Percentiles rank a stretch among this genome's conserved stretches.
Evolutionary conservation across 2,329 filamentous ascomycete genomes (phyloP).

Genomic region (Lachnellula cervina): DNA sequence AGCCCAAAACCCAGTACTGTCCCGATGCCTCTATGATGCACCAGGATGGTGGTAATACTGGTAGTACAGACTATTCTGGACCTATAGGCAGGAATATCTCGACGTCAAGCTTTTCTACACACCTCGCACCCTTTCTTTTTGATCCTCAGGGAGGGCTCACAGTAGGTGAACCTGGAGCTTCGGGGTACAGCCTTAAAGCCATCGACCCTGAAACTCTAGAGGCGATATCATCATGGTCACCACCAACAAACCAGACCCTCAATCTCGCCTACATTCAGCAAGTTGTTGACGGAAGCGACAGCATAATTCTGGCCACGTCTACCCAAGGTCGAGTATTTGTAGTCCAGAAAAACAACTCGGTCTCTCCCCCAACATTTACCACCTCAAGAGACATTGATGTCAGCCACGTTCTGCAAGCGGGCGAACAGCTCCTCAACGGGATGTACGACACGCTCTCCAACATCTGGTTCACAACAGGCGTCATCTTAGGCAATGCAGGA

Average conservation of each 20-base stretch:
- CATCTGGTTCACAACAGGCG: slow-evolving; percentile 2
- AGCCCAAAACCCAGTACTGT: neutral
- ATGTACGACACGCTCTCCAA: neutral
- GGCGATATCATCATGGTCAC: neutral
- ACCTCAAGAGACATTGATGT: neutral
- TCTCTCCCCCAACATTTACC: neutral
- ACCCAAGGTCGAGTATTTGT: neutral
- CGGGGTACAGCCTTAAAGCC: neutral
- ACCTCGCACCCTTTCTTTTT: neutral
- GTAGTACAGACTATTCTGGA: neutral
- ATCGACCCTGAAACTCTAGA: neutral
- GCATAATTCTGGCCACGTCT: neutral
- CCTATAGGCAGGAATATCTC: neutral
- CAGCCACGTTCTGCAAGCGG: neutral
- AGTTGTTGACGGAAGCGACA: neutral
- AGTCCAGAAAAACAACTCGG: neutral
- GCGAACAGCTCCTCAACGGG: neutral
- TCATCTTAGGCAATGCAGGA: neutral
- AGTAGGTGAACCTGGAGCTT: neutral
- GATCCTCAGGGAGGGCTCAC: neutral
- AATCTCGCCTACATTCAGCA: neutral
- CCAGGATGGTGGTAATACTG: neutral
- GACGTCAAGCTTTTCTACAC: neutral
- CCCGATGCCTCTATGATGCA: slow-evolving; percentile 2
- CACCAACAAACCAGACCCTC: neutral